A percentile compares a stretch with the other conserved stretches of the same genome.
These are phyloP conservation scores for Aspergillus cristatus DNA, from an alignment of 495 filamentous ascomycete genomes.

Conservation along the genomic window DNA sequence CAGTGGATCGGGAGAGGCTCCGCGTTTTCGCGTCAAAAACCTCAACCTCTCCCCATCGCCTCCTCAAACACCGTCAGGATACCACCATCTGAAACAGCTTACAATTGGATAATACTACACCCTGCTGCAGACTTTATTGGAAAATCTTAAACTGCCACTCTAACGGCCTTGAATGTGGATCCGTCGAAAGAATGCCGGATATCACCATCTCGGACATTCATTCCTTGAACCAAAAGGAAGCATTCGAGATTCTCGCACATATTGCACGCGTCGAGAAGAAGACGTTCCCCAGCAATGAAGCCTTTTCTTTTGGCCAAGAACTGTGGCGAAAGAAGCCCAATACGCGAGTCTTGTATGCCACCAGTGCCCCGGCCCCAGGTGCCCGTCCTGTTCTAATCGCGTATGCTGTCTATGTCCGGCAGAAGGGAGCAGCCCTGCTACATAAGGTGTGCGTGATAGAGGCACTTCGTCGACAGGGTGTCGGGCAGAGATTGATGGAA, in stretches of 20 bases:
- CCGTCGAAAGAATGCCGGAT: slow-evolving; percentile 21
- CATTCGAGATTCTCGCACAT: slow-evolving; percentile 30
- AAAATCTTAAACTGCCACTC: background rate
- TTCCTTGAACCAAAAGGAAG: slow-evolving; percentile 30
- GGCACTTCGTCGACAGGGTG: slow-evolving; percentile 41
- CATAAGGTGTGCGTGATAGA: slow-evolving; percentile 53
- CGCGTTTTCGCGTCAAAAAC: too few species aligned
- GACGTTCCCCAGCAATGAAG: slow-evolving; percentile 50
- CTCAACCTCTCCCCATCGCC: too few species aligned
- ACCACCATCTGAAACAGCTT: too few species aligned
- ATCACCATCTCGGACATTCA: slow-evolving; percentile 33
- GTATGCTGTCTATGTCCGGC: slow-evolving; percentile 47
- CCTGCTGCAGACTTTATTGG: too few species aligned
- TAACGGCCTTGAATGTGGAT: slow-evolving; percentile 9
- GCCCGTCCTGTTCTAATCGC: slow-evolving; percentile 24
- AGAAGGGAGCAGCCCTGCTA: slow-evolving; percentile 41
- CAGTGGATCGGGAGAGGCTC: too few species aligned
- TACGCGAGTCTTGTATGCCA: slow-evolving; percentile 41
- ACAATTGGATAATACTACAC: too few species aligned
- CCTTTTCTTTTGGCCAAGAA: slow-evolving; percentile 43
- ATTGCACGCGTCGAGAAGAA: slow-evolving; percentile 46
- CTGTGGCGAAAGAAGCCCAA: slow-evolving; percentile 46
- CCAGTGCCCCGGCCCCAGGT: slow-evolving; percentile 12
- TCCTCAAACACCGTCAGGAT: too few species aligned
- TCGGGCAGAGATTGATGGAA: slow-evolving; percentile 42